Conservation (phyloP, 352 stramenopile species). For the Phytophthora kernoviae region DNA sequence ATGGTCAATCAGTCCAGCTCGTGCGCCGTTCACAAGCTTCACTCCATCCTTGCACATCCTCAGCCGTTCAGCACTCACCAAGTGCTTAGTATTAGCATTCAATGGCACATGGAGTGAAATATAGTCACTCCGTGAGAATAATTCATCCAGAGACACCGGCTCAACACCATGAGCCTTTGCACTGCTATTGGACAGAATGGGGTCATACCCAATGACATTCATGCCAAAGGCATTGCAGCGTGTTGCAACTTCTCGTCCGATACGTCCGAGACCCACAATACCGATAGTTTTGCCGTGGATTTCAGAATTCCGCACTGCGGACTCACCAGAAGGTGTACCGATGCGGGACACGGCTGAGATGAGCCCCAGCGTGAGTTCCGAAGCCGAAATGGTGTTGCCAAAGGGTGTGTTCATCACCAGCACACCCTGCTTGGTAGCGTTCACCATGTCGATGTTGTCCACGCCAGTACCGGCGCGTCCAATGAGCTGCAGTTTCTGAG, state of each 20-base stretch:
- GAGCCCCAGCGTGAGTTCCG: conserved; percentile 94
- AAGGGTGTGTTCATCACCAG: conserved; percentile 97
- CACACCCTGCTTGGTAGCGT: conserved; percentile 91
- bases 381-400: conserved; percentile 95
- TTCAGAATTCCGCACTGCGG: conserved; percentile 55
- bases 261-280: conserved; percentile 94
- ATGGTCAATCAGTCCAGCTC: conserved; percentile 94
- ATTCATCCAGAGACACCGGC: conserved; percentile 81
- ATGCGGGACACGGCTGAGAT: conserved; percentile 79
- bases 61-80: conserved; percentile 86
- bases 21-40: conserved; percentile 94
- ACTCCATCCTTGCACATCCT: conserved; percentile 92
- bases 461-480: conserved; percentile 90
- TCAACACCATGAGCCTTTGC: conserved; percentile 83
- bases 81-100: conserved; percentile 93
- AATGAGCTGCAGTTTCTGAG: conserved; percentile 76
- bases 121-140: conserved; percentile 94
- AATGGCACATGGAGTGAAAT: conserved; percentile 97
- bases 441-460: conserved; percentile 94
- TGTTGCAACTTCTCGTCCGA: conserved; percentile 93
- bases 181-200: conserved; percentile 89
- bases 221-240: conserved; percentile 94
- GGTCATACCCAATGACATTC: conserved; percentile 94
- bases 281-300: conserved; percentile 64
- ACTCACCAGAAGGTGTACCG: conserved; percentile 4